phyloP scores from a whole-genome alignment of 345 rosid genomes.

The Camelina hispida region DNA sequence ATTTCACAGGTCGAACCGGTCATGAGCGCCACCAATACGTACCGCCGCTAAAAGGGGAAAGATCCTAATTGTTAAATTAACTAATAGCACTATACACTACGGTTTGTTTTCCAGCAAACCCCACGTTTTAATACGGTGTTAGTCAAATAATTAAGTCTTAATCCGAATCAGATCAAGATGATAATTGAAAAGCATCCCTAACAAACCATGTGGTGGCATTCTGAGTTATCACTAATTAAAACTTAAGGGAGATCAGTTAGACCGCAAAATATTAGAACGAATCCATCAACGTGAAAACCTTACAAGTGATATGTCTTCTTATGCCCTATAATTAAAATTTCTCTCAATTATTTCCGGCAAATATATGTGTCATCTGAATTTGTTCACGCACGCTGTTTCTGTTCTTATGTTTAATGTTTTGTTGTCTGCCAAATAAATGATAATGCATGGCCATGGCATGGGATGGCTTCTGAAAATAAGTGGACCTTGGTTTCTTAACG shows the following conservation, averaged over 20 bases:
- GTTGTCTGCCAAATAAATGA: constrained; percentile 42
- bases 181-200: constrained; percentile 43
- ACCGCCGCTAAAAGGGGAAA: constrained; percentile 33
- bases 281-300: constrained; percentile 43
- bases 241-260: constrained; percentile 2
- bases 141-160: constrained; percentile 38
- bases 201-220: constrained; percentile 47
- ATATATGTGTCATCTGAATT: constrained; percentile 39
- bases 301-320: constrained; percentile 37
- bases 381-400: constrained; percentile 38
- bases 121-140: constrained; percentile 45
- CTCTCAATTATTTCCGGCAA: constrained; percentile 42
- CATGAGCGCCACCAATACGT: constrained; percentile 14
- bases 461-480: constrained; percentile 20
- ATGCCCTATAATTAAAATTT: constrained; percentile 22
- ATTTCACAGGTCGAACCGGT: constrained; percentile 14
- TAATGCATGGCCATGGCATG: constrained; percentile 41
- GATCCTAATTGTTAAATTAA: neutral
- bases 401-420: constrained; percentile 43
- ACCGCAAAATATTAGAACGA: constrained; percentile 31
- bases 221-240: constrained; percentile 30
- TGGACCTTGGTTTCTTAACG: constrained; percentile 40
- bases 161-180: constrained; percentile 44
- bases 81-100: constrained; percentile 17
- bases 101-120: constrained; percentile 44